Percentiles rank a stretch among this genome's conserved stretches.
Evolutionary conservation across 176 grass and related monocot species (phyloP).

Genomic region (Avena atlantica): DNA sequence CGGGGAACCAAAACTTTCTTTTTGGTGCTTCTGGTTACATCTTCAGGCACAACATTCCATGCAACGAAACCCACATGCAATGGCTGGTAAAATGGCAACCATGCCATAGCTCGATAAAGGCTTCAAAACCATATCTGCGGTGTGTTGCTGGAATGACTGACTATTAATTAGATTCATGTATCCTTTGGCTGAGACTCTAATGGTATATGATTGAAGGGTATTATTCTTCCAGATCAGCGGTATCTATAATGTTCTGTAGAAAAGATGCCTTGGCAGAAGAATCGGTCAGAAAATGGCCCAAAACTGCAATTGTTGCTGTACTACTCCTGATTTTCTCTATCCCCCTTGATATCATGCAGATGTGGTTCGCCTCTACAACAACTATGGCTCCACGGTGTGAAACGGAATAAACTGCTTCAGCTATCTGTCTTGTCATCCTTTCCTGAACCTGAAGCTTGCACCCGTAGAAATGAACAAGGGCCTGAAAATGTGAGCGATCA

Average conservation of each 20-base stretch:
- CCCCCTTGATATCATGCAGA: constrained; percentile 94
- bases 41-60: constrained; percentile 13
- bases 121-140: background rate
- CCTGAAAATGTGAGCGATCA: constrained; percentile 62
- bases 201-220: background rate
- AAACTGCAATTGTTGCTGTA: constrained; percentile 84
- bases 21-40: constrained; percentile 21
- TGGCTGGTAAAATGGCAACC: background rate
- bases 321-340: constrained; percentile 94
- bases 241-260: constrained; percentile 58
- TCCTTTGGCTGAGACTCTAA: background rate
- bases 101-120: constrained; percentile 22
- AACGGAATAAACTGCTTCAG: constrained; percentile 71
- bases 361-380: constrained; percentile 92
- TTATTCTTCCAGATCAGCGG: constrained; percentile 29
- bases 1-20: constrained; percentile 41
- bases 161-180: background rate
- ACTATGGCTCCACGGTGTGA: constrained; percentile 64
- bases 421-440: constrained; percentile 97
- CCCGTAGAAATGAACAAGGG: constrained; percentile 78
- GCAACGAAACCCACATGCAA: background rate
- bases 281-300: constrained; percentile 80
- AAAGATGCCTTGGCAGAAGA: constrained; percentile 61
- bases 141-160: background rate
- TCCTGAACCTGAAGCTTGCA: constrained; percentile 99